Conservation (phyloP, 495 filamentous ascomycete genomes). For the Podospora pseudocomata region DNA sequence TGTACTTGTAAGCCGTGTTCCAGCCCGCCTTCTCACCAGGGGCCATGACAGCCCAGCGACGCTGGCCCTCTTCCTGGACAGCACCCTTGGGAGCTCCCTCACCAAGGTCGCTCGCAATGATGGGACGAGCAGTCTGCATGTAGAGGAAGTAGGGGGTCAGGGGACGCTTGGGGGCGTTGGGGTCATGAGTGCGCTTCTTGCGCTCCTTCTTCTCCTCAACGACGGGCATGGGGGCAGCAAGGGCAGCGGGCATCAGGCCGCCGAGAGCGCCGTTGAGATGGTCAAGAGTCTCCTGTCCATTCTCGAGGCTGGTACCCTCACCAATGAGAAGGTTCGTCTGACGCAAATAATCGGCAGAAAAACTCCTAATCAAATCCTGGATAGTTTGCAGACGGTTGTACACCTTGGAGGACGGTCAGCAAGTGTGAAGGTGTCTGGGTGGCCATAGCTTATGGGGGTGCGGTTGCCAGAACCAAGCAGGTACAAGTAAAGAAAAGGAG, state of each 20-base stretch:
- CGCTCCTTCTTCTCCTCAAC: constrained; percentile 73
- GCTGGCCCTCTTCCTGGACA: constrained; percentile 75
- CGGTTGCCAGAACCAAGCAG: neutral
- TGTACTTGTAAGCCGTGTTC: constrained; percentile 71
- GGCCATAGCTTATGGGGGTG: neutral
- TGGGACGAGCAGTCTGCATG: constrained; percentile 74
- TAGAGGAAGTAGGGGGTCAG: constrained; percentile 93
- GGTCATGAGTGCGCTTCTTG: constrained; percentile 84
- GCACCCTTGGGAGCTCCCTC: constrained; percentile 67
- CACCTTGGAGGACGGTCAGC: constrained; percentile 52
- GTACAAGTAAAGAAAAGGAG: neutral
- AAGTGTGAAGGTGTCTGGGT: neutral
- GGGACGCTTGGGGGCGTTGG: constrained; percentile 90
- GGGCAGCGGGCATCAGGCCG: constrained; percentile 33
- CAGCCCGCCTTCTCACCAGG: constrained; percentile 69
- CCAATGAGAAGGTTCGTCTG: constrained; percentile 76
- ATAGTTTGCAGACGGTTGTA: constrained; percentile 69
- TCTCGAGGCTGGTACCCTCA: constrained; percentile 51
- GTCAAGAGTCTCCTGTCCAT: constrained; percentile 47
- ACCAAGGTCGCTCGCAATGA: constrained; percentile 74
- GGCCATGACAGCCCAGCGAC: constrained; percentile 74
- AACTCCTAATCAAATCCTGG: constrained; percentile 65
- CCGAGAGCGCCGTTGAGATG: constrained; percentile 44
- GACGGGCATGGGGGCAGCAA: constrained; percentile 37
- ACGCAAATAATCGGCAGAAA: constrained; percentile 74